These are phyloP conservation scores for Xylaria bambusicola DNA, from an alignment of 495 filamentous ascomycete genomes.

Conservation along the genomic window DNA sequence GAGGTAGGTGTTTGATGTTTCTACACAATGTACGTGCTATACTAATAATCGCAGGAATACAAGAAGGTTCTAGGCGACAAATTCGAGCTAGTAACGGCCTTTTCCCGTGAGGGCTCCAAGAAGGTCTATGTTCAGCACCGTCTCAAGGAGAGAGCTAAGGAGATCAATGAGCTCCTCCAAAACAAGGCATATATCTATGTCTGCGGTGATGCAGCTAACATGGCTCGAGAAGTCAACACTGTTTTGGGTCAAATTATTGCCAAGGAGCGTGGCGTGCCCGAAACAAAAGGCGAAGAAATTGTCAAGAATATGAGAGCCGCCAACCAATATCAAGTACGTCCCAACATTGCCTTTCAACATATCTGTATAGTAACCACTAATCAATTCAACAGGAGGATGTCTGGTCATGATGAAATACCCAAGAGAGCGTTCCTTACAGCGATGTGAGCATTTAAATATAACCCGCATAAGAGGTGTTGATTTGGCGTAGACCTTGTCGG, in stretches of 20 bases:
- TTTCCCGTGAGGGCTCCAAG: slow-evolving; percentile 79
- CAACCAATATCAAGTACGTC: slow-evolving; percentile 88
- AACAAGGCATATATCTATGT: slow-evolving; percentile 96
- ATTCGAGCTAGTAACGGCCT: slow-evolving; percentile 86
- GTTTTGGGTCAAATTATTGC: slow-evolving; percentile 82
- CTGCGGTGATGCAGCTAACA: slow-evolving; percentile 96
- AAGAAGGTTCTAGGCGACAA: slow-evolving; percentile 79
- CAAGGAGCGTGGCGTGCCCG: slow-evolving; percentile 74
- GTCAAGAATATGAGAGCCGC: slow-evolving; percentile 92
- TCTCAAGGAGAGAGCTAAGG: slow-evolving; percentile 75
- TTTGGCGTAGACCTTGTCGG: slow-evolving; percentile 21
- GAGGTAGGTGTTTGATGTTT: slow-evolving; percentile 65
- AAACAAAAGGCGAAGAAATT: slow-evolving; percentile 87
- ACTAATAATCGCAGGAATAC: slow-evolving; percentile 62
- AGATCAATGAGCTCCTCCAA: slow-evolving; percentile 85
- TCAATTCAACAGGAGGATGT: slow-evolving; percentile 68
- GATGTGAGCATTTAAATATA: slow-evolving; percentile 28
- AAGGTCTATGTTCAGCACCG: slow-evolving; percentile 99
- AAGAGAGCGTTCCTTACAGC: slow-evolving; percentile 16
- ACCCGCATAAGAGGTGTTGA: slow-evolving; percentile 32
- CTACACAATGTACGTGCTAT: slow-evolving; percentile 5
- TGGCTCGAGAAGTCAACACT: slow-evolving; percentile 94
- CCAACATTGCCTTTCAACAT: not conserved
- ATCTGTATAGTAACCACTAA: slow-evolving; percentile 24
- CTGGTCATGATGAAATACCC: slow-evolving; percentile 64